Conservation (phyloP, 2,329 filamentous ascomycete species). For the Lachnellula occidentalis region DNA sequence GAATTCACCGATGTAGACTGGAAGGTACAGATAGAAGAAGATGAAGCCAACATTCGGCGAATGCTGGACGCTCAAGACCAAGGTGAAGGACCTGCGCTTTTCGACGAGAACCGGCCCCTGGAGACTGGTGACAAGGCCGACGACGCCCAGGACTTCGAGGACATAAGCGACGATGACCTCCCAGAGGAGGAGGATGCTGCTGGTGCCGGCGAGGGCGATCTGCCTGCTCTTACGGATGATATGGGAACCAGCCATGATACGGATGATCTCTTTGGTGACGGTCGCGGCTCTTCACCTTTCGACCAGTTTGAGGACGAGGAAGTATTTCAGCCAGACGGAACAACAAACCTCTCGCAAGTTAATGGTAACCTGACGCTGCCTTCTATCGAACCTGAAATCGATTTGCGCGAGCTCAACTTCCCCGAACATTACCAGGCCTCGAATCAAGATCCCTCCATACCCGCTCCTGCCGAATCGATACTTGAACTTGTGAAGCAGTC, state of each 20-base stretch:
- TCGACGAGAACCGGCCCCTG: conserved; percentile 44
- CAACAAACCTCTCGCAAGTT: conserved; percentile 9
- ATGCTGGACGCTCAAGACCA: conserved; percentile 41
- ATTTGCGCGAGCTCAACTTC: conserved; percentile 41
- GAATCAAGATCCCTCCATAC: conserved; percentile 59
- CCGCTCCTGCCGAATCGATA: conserved; percentile 64
- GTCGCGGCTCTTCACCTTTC: conserved; percentile 30
- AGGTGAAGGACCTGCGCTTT: conserved; percentile 30
- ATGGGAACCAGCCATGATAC: conserved; percentile 52
- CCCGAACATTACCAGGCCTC: conserved; percentile 32
- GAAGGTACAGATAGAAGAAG: conserved; percentile 42
- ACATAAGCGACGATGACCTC: conserved; percentile 87
- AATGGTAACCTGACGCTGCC: conserved; percentile 18
- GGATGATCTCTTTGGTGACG: conserved; percentile 66
- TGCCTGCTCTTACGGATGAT: conserved; percentile 44
- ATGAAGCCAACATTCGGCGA: conserved; percentile 43
- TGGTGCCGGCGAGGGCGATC: conserved; percentile 18
- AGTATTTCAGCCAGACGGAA: conserved; percentile 12
- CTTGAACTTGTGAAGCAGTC: conserved; percentile 72
- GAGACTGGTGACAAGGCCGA: conserved; percentile 77
- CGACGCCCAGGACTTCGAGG: conserved; percentile 84
- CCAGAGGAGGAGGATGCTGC: conserved; percentile 65
- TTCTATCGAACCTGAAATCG: conserved; percentile 18
- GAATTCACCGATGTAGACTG: conserved; percentile 33
- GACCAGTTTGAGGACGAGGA: conserved; percentile 21